Conservation (phyloP, 371 early-diverging fungal species). For the Fennellomyces sp. region DNA sequence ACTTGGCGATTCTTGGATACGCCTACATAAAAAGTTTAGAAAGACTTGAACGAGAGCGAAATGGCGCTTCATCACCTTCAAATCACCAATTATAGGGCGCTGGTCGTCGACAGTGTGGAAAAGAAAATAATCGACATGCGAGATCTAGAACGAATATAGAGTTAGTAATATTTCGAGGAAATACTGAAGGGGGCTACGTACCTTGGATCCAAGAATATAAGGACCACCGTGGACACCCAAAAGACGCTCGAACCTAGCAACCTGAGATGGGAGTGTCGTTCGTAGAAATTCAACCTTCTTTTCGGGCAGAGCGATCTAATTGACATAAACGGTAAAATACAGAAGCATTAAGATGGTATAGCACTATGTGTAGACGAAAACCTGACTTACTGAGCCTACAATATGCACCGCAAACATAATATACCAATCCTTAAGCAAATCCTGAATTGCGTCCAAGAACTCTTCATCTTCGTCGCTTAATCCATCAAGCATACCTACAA, state of each 20-base stretch:
- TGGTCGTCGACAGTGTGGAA: slow-evolving; percentile 1
- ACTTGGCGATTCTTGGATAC: background rate
- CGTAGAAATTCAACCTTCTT: background rate
- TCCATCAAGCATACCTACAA: background rate
- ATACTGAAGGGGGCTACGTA: background rate
- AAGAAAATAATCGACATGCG: slow-evolving; percentile 6
- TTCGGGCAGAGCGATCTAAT: background rate
- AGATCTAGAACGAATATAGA: background rate
- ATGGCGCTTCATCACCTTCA: background rate
- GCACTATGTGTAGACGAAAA: background rate
- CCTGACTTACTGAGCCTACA: background rate
- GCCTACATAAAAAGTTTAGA: no score
- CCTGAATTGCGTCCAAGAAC: background rate
- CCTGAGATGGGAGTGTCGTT: background rate
- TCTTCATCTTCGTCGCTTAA: background rate
- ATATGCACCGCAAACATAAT: background rate
- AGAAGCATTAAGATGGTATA: background rate
- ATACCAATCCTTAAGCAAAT: background rate
- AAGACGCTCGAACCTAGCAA: background rate
- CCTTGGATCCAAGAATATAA: background rate
- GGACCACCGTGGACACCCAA: background rate
- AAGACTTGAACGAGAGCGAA: no score
- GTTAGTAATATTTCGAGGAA: background rate
- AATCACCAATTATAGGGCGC: background rate
- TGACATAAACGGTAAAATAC: no score